Evolutionary conservation across 2,329 filamentous ascomycete genomes (phyloP), one percentile per base, ranked within the genome.

Genomic region (Exophiala oligosperma): DNA sequence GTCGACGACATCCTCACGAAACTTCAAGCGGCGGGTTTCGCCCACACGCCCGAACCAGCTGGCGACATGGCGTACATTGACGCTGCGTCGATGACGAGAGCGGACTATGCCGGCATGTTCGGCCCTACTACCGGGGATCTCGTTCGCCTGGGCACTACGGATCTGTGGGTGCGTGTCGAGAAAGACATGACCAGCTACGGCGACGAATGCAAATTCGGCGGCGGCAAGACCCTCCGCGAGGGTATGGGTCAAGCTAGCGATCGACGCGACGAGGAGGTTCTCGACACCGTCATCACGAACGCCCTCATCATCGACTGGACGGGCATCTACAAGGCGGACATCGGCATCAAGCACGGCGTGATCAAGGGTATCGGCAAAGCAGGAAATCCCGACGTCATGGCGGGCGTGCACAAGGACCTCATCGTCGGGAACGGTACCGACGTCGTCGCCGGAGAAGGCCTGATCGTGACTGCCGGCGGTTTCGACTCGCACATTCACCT

Each of bases 371-470:
- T 97, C 66, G 93, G 93, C 59, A 97, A 97, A 75, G 91, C 93
- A 14, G 93, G 93, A 21, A 97, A 97, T 69, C 93, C 93, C n/a
- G 93, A 97, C 74, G 85, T 96, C 48, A 97, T 97, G 93, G 88
- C 94, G 32, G 90, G 90, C 3, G 91, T 97, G 5, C 80, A 88
- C 59, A 79, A 85, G 0, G 81, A 86, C 56, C 85, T 97, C 86
- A 78, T 96, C 1, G 85, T 97, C 8, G 93, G 93, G 9, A 88
- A 87, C 63, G 91, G 89, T 65, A 97, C 93, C 0, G 93, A 97
- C 77, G 91, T 97, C 23, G 86, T 97, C 70, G 91, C 93, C 17
- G 92, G 86, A 12, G 93, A 97, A 76, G 86, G 89, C 67, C 90
- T 90, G 76, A 97, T 97, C 63, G 77, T 97, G 53, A 97, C 93